Evolutionary conservation across 208 protist genomes (phyloP).

Genomic region (Trypanosoma theileri): DNA sequence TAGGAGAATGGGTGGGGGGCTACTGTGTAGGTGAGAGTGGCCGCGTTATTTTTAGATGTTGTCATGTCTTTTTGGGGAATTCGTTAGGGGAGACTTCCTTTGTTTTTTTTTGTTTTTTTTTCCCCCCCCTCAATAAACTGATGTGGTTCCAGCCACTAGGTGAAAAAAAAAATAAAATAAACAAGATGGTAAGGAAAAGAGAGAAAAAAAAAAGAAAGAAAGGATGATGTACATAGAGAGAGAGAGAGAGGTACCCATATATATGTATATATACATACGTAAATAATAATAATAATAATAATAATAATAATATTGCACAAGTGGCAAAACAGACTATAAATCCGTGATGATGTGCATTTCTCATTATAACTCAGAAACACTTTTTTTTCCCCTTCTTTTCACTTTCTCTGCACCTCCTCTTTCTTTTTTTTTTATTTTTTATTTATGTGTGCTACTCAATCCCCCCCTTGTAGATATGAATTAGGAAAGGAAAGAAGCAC

Average conservation of each 20-base stretch:
- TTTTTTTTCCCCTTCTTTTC: not conserved
- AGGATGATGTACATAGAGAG: no score
- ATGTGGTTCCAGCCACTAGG: not conserved
- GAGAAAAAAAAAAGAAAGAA: slow-evolving; percentile 4
- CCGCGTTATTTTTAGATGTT: slow-evolving; percentile 25
- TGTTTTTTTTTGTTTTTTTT: no score
- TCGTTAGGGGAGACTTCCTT: no score
- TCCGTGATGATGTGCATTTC: no score
- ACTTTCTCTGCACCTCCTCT: not conserved
- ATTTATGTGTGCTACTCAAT: not conserved
- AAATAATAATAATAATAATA: not conserved
- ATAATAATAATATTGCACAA: not conserved
- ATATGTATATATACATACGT: slow-evolving; percentile 16
- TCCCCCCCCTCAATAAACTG: no score
- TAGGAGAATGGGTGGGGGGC: slow-evolving; percentile 45
- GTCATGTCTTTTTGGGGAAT: not conserved
- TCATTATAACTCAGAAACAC: not conserved
- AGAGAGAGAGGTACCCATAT: not conserved
- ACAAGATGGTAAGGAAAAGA: not conserved
- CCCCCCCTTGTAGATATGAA: not conserved
- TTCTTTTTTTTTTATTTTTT: slow-evolving; percentile 13
- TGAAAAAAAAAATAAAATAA: not conserved
- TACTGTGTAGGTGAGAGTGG: slow-evolving; percentile 48
- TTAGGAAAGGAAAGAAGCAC: no score
- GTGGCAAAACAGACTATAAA: not conserved